These are phyloP conservation scores for Pseudisothecium myosuroides DNA, from an alignment of 225 moss, liverwort and hornwort species.

Conservation along the genomic window DNA sequence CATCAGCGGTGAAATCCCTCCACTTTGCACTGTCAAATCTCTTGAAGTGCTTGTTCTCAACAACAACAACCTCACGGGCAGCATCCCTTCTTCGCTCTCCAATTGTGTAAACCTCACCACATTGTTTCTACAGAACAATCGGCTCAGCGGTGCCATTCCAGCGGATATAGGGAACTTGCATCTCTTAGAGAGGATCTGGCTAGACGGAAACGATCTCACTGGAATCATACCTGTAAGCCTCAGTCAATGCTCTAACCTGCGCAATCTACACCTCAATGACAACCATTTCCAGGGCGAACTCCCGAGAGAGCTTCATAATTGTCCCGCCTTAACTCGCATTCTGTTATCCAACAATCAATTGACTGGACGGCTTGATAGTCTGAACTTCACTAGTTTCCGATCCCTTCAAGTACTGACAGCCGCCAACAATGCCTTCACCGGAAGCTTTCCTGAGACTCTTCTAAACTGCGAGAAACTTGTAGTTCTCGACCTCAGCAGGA, in stretches of 20 bases:
- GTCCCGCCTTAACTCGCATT: neutral
- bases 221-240: neutral
- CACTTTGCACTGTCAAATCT: neutral
- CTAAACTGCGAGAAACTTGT: conserved; percentile 1
- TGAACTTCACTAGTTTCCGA: neutral
- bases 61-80: conserved; percentile 2
- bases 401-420: conserved; percentile 2
- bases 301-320: neutral
- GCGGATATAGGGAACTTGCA: neutral
- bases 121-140: conserved; percentile 11
- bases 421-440: neutral
- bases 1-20: conserved; percentile 3
- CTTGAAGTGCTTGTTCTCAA: neutral
- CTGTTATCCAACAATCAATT: conserved; percentile 2
- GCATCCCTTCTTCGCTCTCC: conserved; percentile 4
- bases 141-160: conserved; percentile 6
- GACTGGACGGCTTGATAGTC: neutral
- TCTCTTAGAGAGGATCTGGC: neutral
- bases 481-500: conserved; percentile 5
- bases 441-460: neutral
- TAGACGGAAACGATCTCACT: neutral
- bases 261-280: conserved; percentile 1
- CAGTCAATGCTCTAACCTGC: neutral
- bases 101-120: conserved; percentile 7
- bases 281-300: neutral